phyloP scores from a whole-genome alignment of 179 eudicot species.

The Pouteria campechiana region DNA sequence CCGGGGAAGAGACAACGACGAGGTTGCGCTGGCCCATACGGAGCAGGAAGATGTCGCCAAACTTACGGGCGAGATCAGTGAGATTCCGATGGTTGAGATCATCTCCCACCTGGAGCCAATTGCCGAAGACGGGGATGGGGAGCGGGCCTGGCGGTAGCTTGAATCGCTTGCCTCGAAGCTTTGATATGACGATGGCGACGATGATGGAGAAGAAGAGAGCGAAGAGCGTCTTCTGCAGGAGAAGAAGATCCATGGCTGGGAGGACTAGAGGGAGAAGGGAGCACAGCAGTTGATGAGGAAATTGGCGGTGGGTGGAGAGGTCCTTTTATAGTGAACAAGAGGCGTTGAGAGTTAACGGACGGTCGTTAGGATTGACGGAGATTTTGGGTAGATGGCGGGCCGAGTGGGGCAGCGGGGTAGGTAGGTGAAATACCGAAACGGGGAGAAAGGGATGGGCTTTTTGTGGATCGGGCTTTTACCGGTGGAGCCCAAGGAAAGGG shows the following conservation, averaged over 20 bases:
- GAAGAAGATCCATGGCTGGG: conserved; percentile 17
- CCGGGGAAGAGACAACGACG: conserved; percentile 23
- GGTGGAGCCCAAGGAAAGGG: too few species aligned
- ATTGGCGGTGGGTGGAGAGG: too few species aligned
- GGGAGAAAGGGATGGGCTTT: too few species aligned
- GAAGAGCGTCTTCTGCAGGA: conserved; percentile 19
- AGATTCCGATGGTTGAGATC: conserved; percentile 22
- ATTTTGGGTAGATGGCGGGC: too few species aligned
- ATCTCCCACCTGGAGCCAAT: conserved; percentile 26
- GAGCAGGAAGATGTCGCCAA: conserved; percentile 19
- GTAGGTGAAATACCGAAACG: too few species aligned
- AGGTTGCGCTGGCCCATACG: conserved; percentile 28
- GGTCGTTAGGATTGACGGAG: too few species aligned
- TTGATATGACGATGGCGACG: conserved; percentile 13
- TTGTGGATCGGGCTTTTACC: too few species aligned
- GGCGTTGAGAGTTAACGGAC: too few species aligned
- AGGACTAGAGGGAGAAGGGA: too few species aligned
- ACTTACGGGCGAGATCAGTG: conserved; percentile 16
- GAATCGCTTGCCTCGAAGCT: conserved; percentile 16
- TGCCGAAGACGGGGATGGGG: conserved; percentile 20
- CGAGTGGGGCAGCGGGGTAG: too few species aligned
- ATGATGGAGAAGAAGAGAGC: conserved; percentile 15
- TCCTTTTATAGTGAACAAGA: too few species aligned
- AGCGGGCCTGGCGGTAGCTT: conserved; percentile 27
- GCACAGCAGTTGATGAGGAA: too few species aligned